phyloP scores from a whole-genome alignment of 2,329 filamentous ascomycete genomes.

The Phaeomoniella chlamydospora region DNA sequence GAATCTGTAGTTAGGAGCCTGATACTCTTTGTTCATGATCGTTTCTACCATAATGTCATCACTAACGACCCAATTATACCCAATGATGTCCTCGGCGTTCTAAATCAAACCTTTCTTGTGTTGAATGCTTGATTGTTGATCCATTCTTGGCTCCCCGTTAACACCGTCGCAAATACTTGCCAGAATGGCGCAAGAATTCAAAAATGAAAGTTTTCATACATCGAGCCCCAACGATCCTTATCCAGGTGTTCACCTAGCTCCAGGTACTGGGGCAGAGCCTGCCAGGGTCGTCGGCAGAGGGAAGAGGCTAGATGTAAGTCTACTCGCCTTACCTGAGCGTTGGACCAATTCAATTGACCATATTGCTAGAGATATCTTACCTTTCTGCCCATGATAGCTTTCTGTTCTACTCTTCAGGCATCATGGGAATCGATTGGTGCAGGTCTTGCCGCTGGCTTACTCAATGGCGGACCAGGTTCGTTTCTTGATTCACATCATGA shows the following conservation, averaged over 20 bases:
- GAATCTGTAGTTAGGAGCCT: too few species aligned
- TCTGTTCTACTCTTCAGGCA: slow-evolving; percentile 4
- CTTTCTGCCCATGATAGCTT: slow-evolving; percentile 5
- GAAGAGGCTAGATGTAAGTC: not conserved
- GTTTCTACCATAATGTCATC: too few species aligned
- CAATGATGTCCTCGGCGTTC: too few species aligned
- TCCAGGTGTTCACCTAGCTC: not conserved
- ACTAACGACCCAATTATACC: too few species aligned
- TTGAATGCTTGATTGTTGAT: too few species aligned
- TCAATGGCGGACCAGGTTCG: slow-evolving; percentile 11
- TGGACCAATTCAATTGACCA: not conserved
- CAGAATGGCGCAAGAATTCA: not conserved
- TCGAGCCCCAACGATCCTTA: not conserved
- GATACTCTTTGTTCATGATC: too few species aligned
- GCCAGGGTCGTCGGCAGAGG: not conserved
- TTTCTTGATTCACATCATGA: too few species aligned
- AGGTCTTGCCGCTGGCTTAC: slow-evolving; percentile 4
- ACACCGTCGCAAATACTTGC: too few species aligned
- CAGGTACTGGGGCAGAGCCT: not conserved
- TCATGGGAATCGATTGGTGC: slow-evolving; percentile 5
- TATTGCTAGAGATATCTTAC: slow-evolving; percentile 5
- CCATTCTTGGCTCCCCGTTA: too few species aligned
- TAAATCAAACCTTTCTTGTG: too few species aligned
- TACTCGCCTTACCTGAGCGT: too few species aligned
- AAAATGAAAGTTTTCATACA: not conserved